Conservation (phyloP, 2,329 filamentous ascomycete species). For the Hirsutella rhossiliensis region DNA sequence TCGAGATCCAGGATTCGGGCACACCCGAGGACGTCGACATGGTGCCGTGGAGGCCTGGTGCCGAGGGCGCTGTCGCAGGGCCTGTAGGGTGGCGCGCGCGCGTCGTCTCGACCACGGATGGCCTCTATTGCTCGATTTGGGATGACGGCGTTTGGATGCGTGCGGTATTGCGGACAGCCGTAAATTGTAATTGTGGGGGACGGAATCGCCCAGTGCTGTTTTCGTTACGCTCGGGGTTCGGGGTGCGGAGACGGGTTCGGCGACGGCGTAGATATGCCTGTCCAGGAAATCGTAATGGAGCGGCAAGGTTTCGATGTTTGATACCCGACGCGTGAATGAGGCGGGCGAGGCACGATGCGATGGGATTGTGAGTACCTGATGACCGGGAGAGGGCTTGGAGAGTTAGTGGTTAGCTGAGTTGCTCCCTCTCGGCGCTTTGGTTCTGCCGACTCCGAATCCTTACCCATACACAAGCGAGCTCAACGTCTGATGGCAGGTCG, state of each 20-base stretch:
- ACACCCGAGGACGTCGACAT: constrained; percentile 51
- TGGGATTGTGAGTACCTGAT: neutral
- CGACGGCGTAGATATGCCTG: too few relatives aligned
- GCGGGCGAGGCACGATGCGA: neutral
- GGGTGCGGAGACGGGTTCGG: too few relatives aligned
- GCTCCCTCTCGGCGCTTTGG: neutral
- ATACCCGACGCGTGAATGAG: too few relatives aligned
- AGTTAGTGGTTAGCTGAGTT: neutral
- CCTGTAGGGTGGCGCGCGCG: neutral
- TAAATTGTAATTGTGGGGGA: neutral
- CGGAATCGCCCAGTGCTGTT: too few relatives aligned
- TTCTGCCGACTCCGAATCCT: neutral
- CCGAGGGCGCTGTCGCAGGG: constrained; percentile 1
- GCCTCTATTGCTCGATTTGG: neutral
- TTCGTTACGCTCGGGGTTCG: too few relatives aligned
- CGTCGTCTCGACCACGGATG: neutral
- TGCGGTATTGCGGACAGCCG: neutral
- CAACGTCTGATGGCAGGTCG: too few relatives aligned
- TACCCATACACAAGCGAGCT: too few relatives aligned
- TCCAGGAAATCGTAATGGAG: too few relatives aligned
- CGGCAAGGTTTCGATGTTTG: too few relatives aligned
- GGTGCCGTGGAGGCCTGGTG: constrained; percentile 5
- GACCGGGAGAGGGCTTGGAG: neutral
- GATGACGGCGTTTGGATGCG: neutral
- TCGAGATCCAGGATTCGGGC: constrained; percentile 92